These are phyloP conservation scores for Phytophthora citricola DNA, from an alignment of 352 stramenopile genomes.

Conservation along the genomic window DNA sequence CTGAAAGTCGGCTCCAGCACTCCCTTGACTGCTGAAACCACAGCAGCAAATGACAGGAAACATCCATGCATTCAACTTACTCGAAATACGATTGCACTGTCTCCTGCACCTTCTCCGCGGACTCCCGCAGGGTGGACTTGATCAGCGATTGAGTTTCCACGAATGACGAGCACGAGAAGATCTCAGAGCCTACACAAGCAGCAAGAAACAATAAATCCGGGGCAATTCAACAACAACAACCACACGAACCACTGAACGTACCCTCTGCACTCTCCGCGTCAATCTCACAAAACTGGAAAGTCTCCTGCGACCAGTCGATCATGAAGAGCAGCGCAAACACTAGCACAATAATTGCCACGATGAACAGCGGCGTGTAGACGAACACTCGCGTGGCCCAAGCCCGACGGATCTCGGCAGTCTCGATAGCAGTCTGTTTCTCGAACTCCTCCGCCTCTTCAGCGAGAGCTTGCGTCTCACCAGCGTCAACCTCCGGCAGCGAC, in stretches of 20 bases:
- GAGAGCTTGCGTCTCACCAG: conserved; percentile 48
- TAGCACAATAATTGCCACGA: conserved; percentile 49
- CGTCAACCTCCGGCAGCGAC: conserved; percentile 57
- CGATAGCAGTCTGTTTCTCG: conserved; percentile 29
- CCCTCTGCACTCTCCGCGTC: conserved; percentile 40
- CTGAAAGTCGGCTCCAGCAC: conserved; percentile 18
- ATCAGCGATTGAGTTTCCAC: conserved; percentile 44
- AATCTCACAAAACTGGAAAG: conserved; percentile 54
- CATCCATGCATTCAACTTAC: conserved; percentile 28
- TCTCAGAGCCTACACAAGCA: conserved; percentile 34
- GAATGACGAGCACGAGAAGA: conserved; percentile 50
- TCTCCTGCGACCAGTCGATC: conserved; percentile 57
- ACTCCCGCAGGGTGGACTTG: conserved; percentile 46
- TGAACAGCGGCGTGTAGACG: conserved; percentile 41
- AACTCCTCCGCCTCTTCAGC: conserved; percentile 50
- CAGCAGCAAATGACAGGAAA: conserved; percentile 20
- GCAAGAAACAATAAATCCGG: conserved; percentile 9
- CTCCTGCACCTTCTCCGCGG: conserved; percentile 30
- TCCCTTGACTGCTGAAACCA: conserved; percentile 17
- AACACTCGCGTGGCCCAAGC: conserved; percentile 40
- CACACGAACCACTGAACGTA: conserved; percentile 31
- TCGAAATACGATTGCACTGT: conserved; percentile 41
- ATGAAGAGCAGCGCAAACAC: conserved; percentile 56
- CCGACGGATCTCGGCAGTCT: conserved; percentile 30
- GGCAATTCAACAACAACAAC: conserved; percentile 2